Percentiles rank a stretch among this genome's conserved stretches.
These are phyloP conservation scores for Starmera amethionina DNA, from an alignment of 805 yeast genomes.

Conservation along the genomic window DNA sequence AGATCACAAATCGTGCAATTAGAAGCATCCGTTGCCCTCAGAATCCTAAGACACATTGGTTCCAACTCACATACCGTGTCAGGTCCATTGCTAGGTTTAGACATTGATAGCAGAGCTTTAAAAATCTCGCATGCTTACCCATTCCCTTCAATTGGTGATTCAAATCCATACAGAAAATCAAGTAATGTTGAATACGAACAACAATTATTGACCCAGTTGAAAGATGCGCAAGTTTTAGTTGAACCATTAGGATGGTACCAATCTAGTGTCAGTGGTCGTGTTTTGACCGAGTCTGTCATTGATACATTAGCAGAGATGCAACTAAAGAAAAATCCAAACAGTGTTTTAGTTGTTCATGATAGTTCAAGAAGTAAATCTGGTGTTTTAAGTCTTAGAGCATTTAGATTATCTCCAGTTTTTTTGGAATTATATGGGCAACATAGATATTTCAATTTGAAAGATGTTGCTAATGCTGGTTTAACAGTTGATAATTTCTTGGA, in stretches of 20 bases:
- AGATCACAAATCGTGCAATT: slow-evolving; percentile 1
- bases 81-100: slow-evolving; percentile 72
- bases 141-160: slow-evolving; percentile 56
- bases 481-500: slow-evolving; percentile 58
- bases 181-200: slow-evolving; percentile 60
- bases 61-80: slow-evolving; percentile 37
- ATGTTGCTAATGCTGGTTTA: slow-evolving; percentile 44
- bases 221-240: slow-evolving; percentile 52
- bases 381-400: slow-evolving; percentile 54
- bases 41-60: slow-evolving; percentile 28
- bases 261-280: slow-evolving; percentile 58
- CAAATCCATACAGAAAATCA: slow-evolving; percentile 49
- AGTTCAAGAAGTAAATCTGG: slow-evolving; percentile 59
- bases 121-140: slow-evolving; percentile 53
- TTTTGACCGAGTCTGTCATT: slow-evolving; percentile 53
- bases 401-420: slow-evolving; percentile 55
- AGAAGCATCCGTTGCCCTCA: slow-evolving; percentile 31
- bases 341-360: slow-evolving; percentile 57
- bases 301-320: slow-evolving; percentile 65
- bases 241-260: slow-evolving; percentile 80
- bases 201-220: slow-evolving; percentile 53
- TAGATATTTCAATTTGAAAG: slow-evolving; percentile 56
- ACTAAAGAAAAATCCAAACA: slow-evolving; percentile 37
- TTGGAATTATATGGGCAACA: slow-evolving; percentile 38
- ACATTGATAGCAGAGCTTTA: slow-evolving; percentile 38